Evolutionary conservation across 2,329 filamentous ascomycete genomes (phyloP).

Genomic region (Fusarium lyarnte): DNA sequence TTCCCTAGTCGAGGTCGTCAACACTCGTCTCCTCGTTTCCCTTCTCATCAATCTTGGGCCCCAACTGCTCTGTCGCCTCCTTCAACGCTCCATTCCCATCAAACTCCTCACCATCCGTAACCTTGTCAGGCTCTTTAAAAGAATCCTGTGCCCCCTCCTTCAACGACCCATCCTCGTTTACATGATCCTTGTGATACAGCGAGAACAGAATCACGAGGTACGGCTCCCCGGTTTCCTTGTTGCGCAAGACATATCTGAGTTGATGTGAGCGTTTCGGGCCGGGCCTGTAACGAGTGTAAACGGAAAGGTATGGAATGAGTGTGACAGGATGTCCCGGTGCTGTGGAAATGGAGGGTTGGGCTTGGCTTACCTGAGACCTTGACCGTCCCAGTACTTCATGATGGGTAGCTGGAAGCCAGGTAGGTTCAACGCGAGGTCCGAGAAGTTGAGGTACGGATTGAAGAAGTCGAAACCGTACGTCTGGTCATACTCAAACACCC

Average conservation of each 20-base stretch:
- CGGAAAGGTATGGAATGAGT: slow-evolving; percentile 27
- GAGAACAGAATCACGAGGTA: slow-evolving; percentile 87
- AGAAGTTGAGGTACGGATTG: slow-evolving; percentile 91
- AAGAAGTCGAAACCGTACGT: slow-evolving; percentile 76
- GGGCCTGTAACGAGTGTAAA: slow-evolving; percentile 42
- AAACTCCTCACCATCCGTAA: slow-evolving; percentile 35
- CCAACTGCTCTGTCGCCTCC: slow-evolving; percentile 52
- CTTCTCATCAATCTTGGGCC: slow-evolving; percentile 36
- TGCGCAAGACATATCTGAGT: slow-evolving; percentile 91
- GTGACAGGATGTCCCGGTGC: neutral
- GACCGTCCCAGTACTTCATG: slow-evolving; percentile 82
- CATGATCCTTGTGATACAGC: slow-evolving; percentile 74
- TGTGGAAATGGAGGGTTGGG: neutral
- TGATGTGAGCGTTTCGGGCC: slow-evolving; percentile 75
- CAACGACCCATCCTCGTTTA: slow-evolving; percentile 67
- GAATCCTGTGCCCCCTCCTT: slow-evolving; percentile 53
- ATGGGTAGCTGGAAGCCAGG: slow-evolving; percentile 79
- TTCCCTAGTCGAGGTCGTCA: slow-evolving; percentile 56
- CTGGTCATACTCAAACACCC: slow-evolving; percentile 64
- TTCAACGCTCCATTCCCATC: slow-evolving; percentile 51
- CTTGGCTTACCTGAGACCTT: slow-evolving; percentile 73
- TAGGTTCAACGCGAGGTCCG: slow-evolving; percentile 74
- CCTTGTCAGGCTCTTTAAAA: slow-evolving; percentile 12
- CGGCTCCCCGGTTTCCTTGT: slow-evolving; percentile 75
- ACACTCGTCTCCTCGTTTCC: slow-evolving; percentile 43